Evolutionary conservation across 1,284 basidiomycete species (phyloP).

Genomic region (Puccinia coronata): DNA sequence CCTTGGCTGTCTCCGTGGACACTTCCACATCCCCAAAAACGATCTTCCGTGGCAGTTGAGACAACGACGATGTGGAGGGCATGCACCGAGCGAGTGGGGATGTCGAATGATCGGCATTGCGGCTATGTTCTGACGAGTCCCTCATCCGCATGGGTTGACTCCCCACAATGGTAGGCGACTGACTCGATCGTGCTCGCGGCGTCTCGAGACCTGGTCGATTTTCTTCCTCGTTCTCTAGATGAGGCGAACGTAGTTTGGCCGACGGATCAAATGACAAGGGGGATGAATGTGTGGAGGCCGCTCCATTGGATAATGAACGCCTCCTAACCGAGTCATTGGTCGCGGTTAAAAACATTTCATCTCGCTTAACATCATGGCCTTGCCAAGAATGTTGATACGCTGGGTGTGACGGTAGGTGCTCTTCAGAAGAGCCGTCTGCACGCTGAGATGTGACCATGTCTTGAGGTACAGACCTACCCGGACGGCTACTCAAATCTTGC

Average conservation of each 20-base stretch:
- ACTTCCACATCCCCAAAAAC: slow-evolving; percentile 49
- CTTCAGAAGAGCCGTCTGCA: slow-evolving; percentile 2
- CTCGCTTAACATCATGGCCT: slow-evolving; percentile 12
- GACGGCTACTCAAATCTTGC: neutral
- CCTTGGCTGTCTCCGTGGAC: slow-evolving; percentile 29
- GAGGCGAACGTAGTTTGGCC: neutral
- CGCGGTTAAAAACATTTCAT: slow-evolving; percentile 7
- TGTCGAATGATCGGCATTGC: neutral
- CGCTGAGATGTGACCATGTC: slow-evolving; percentile 9
- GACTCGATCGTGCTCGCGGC: slow-evolving; percentile 19
- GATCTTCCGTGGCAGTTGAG: slow-evolving; percentile 41
- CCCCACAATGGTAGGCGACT: slow-evolving; percentile 7
- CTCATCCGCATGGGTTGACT: neutral
- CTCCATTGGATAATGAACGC: slow-evolving; percentile 39
- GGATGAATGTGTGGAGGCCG: slow-evolving; percentile 14
- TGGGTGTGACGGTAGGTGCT: neutral
- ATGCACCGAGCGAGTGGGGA: neutral
- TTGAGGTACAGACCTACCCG: neutral
- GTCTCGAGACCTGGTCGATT: slow-evolving; percentile 32
- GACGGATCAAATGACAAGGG: slow-evolving; percentile 1
- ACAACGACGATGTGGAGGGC: slow-evolving; percentile 5
- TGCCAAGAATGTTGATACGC: neutral
- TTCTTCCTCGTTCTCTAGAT: neutral
- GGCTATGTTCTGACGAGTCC: neutral
- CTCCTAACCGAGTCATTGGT: slow-evolving; percentile 4